Percentiles rank a stretch among this genome's conserved stretches.
phyloP scores from a whole-genome alignment of 148 eudicot species.

The Vaccinium vitisidaea region DNA sequence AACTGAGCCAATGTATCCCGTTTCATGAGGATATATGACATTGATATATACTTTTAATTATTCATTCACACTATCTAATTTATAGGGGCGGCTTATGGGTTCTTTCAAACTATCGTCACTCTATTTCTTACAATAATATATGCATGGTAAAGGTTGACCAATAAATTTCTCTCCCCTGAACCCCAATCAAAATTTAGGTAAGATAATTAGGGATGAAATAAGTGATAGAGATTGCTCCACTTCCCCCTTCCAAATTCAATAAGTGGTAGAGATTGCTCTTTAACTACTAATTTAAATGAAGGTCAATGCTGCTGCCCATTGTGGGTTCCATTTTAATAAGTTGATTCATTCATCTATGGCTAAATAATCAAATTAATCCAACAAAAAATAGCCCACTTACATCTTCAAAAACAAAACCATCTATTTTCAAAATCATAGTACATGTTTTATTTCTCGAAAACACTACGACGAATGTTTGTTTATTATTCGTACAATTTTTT shows the following conservation, averaged over 20 bases:
- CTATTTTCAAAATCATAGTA: background rate
- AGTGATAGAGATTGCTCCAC: background rate
- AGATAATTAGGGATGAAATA: background rate
- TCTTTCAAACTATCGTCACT: background rate
- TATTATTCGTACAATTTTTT: background rate
- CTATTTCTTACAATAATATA: background rate
- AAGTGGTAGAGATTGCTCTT: too few relatives aligned
- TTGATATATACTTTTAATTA: background rate
- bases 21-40: background rate
- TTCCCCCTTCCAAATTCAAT: background rate
- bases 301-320: background rate
- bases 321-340: background rate
- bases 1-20: too few relatives aligned
- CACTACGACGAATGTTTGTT: background rate
- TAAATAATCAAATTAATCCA: background rate
- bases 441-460: background rate
- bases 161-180: background rate
- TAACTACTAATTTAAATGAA: background rate
- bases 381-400: background rate
- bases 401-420: background rate
- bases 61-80: background rate
- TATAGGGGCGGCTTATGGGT: background rate
- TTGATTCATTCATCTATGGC: background rate
- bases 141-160: background rate
- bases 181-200: background rate